Evolutionary conservation across 768 basidiomycete genomes (phyloP).

Genomic region (Suillus subalutaceus): DNA sequence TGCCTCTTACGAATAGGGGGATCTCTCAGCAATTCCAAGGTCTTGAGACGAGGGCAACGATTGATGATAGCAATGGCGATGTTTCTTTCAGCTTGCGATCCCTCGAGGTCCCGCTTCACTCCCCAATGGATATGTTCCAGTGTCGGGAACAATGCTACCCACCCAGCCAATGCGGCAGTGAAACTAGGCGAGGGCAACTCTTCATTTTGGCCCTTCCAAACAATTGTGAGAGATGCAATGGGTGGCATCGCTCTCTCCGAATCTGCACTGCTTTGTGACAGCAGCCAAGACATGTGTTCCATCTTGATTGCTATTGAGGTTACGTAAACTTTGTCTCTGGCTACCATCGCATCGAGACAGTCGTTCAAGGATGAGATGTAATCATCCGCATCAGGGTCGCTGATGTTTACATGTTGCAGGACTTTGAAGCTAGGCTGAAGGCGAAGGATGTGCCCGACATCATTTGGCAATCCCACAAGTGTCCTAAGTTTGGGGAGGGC

Average conservation of each 20-base stretch:
- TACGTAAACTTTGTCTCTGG: slow-evolving; percentile 2
- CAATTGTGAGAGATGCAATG: neutral
- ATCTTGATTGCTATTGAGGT: slow-evolving; percentile 7
- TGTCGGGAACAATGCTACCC: slow-evolving; percentile 2
- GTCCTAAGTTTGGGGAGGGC: slow-evolving; percentile 1
- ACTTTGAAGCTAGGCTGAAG: slow-evolving; percentile 2
- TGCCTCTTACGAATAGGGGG: neutral
- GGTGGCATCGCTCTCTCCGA: neutral
- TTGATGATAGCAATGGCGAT: neutral
- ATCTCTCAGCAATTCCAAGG: slow-evolving; percentile 4
- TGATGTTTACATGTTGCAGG: neutral
- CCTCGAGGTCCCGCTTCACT: slow-evolving; percentile 1
- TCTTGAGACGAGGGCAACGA: slow-evolving; percentile 8
- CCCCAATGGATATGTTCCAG: slow-evolving; percentile 6
- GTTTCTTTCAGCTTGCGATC: slow-evolving; percentile 7
- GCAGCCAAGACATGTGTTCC: slow-evolving; percentile 5
- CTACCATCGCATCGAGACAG: slow-evolving; percentile 6
- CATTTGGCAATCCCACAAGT: slow-evolving; percentile 6
- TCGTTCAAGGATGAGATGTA: slow-evolving; percentile 6
- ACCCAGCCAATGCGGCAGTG: slow-evolving; percentile 3
- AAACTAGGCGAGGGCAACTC: slow-evolving; percentile 2
- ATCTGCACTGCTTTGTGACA: neutral
- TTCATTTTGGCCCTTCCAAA: slow-evolving; percentile 4
- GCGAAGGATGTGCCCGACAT: slow-evolving; percentile 4
- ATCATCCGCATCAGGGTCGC: slow-evolving; percentile 4